phyloP scores from a whole-genome alignment of 2,329 filamentous ascomycete genomes.

The Ceratocystis papillata region DNA sequence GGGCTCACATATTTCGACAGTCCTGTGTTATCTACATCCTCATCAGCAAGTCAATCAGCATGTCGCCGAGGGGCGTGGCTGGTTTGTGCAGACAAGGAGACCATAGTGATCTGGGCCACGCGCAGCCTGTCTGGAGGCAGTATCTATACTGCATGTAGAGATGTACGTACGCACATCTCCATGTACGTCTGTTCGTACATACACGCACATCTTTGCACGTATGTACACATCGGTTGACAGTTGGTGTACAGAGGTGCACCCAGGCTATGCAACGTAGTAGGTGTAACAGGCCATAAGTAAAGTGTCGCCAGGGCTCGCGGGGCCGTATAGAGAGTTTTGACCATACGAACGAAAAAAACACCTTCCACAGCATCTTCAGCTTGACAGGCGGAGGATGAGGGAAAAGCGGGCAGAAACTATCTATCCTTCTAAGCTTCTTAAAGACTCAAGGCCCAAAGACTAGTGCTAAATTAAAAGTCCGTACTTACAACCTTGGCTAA shows the following conservation, averaged over 20 bases:
- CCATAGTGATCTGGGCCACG: too few relatives aligned
- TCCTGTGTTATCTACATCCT: too few relatives aligned
- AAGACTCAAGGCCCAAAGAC: not conserved
- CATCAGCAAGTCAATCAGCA: too few relatives aligned
- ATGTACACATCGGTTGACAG: not conserved
- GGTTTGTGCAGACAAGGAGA: too few relatives aligned
- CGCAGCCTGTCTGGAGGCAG: too few relatives aligned
- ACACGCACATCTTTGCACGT: not conserved
- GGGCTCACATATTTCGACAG: too few relatives aligned
- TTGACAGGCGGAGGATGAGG: not conserved
- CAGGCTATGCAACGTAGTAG: not conserved
- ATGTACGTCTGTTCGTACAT: not conserved
- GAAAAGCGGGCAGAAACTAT: conserved; percentile 1
- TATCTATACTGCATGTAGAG: not conserved
- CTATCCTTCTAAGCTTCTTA: not conserved
- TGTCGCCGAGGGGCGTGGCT: too few relatives aligned
- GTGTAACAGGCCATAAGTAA: not conserved
- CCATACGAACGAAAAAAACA: not conserved
- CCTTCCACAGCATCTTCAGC: not conserved
- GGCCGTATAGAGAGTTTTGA: not conserved
- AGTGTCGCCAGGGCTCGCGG: not conserved
- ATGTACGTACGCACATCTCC: not conserved
- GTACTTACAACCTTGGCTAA: too few relatives aligned
- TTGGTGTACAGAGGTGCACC: not conserved
- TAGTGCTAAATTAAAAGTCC: not conserved